Conservation (phyloP, 2,329 filamentous ascomycete genomes). For the Exserohilum turcica region DNA sequence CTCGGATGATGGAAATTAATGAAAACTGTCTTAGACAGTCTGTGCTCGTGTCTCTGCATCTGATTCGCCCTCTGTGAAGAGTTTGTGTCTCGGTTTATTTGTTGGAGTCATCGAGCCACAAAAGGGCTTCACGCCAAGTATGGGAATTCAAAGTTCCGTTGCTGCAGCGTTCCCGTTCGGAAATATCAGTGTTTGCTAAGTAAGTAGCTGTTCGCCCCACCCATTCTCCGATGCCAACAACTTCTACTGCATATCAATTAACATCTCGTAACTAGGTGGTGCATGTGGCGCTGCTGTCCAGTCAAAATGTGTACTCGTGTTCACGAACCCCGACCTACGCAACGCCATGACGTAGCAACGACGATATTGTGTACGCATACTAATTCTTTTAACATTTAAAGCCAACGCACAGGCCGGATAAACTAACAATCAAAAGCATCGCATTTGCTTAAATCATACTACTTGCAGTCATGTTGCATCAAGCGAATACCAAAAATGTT, state of each 20-base stretch:
- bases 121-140: no score
- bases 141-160: no score
- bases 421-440: no score
- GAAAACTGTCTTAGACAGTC: no score
- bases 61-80: no score
- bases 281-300: background rate
- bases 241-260: background rate
- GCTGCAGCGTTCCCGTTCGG: no score
- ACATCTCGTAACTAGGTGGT: background rate
- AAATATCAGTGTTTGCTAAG: no score
- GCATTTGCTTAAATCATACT: background rate
- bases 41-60: no score
- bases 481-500: slow-evolving; percentile 20
- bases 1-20: no score
- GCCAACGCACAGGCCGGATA: background rate
- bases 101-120: no score
- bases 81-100: no score
- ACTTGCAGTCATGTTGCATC: slow-evolving; percentile 9
- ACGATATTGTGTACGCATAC: background rate
- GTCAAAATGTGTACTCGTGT: background rate
- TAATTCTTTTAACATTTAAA: background rate
- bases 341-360: slow-evolving; percentile 5
- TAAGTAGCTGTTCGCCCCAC: background rate
- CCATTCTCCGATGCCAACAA: background rate
- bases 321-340: background rate